Conservation (phyloP, 208 protist species). For the Wallacemonas rigidus region DNA sequence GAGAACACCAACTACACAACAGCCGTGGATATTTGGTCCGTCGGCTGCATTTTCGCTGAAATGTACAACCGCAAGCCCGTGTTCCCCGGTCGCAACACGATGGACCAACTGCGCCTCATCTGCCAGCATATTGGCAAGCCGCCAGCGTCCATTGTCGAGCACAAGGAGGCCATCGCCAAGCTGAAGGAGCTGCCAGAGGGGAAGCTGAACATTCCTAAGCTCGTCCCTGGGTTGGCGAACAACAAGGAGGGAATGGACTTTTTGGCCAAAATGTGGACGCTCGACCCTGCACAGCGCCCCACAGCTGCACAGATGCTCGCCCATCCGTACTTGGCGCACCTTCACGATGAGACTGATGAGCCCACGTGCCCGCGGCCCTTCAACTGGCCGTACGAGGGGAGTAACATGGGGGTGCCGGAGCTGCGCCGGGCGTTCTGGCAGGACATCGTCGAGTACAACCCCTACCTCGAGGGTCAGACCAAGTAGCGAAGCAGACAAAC, state of each 20-base stretch:
- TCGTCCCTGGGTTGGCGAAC: slow-evolving; percentile 63
- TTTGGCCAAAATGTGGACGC: slow-evolving; percentile 73
- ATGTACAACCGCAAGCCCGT: slow-evolving; percentile 93
- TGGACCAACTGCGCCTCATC: slow-evolving; percentile 94
- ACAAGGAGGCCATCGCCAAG: slow-evolving; percentile 79
- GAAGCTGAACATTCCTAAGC: slow-evolving; percentile 59
- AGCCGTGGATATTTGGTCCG: slow-evolving; percentile 93
- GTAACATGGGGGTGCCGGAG: slow-evolving; percentile 60
- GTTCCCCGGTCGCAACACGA: slow-evolving; percentile 88
- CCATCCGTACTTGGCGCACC: slow-evolving; percentile 79
- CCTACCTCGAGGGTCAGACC: slow-evolving; percentile 33
- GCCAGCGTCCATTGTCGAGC: slow-evolving; percentile 84
- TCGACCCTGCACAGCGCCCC: slow-evolving; percentile 78
- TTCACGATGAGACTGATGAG: slow-evolving; percentile 87
- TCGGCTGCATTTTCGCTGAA: slow-evolving; percentile 96
- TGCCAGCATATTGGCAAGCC: slow-evolving; percentile 94
- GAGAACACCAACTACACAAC: slow-evolving; percentile 88
- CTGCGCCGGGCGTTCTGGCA: slow-evolving; percentile 87
- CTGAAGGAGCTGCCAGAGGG: slow-evolving; percentile 76
- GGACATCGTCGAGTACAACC: slow-evolving; percentile 86
- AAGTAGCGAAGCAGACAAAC: slow-evolving; percentile 9
- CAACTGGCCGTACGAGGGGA: slow-evolving; percentile 76
- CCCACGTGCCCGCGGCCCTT: slow-evolving; percentile 67
- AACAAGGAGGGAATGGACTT: slow-evolving; percentile 80
- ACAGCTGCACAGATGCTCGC: slow-evolving; percentile 77